A percentile compares a stretch with the other conserved stretches of the same genome.
phyloP scores from a whole-genome alignment of 805 yeast genomes.

The Saturnispora serradocipensis region DNA sequence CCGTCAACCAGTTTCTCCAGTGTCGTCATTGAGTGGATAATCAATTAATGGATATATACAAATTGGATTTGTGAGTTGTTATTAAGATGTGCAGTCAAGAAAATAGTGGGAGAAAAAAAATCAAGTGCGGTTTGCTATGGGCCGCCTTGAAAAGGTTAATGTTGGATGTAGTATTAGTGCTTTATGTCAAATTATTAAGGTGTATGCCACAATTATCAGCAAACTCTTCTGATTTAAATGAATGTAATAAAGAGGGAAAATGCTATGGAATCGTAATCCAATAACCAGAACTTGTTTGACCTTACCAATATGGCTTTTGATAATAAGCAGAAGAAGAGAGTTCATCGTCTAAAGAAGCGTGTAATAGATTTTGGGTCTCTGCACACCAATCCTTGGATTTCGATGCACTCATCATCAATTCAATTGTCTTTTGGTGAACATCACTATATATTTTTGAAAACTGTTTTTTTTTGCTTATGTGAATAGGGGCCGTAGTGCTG shows the following conservation, averaged over 20 bases:
- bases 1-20: constrained; percentile 72
- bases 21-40: constrained; percentile 40
- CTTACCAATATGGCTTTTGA: constrained; percentile 2
- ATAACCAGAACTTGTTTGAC: neutral
- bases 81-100: neutral
- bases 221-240: neutral
- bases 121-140: neutral
- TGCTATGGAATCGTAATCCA: neutral
- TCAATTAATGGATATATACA: neutral
- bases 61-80: neutral
- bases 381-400: neutral
- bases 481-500: neutral
- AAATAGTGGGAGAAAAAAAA: neutral
- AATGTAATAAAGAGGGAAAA: neutral
- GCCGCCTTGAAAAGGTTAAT: neutral
- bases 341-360: neutral
- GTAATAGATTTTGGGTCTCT: neutral
- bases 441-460: constrained; percentile 6
- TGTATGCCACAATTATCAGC: neutral
- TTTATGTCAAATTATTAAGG: neutral
- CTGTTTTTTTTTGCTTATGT: constrained; percentile 1
- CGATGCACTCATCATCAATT: constrained; percentile 25
- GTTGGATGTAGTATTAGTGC: neutral
- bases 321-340: neutral
- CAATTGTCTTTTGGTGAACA: constrained; percentile 15